Conservation (phyloP, 1,284 basidiomycete genomes). For the Blastosporella zonata region DNA sequence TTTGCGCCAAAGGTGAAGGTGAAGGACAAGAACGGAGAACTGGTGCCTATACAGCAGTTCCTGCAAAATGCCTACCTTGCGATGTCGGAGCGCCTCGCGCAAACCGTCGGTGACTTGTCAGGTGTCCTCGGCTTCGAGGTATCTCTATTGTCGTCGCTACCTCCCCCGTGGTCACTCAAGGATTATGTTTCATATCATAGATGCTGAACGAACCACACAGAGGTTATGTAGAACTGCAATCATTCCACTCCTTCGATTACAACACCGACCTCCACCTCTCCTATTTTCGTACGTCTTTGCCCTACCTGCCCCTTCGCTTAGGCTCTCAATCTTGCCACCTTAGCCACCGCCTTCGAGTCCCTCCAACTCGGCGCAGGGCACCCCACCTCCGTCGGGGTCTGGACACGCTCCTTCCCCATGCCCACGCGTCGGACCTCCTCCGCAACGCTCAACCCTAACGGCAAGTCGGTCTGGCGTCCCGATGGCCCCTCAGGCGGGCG, state of each 20-base stretch:
- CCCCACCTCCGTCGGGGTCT: constrained; percentile 69
- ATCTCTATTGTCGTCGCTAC: constrained; percentile 14
- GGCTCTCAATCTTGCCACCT: background rate
- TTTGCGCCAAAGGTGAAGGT: constrained; percentile 77
- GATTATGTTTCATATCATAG: constrained; percentile 33
- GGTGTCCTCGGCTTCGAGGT: constrained; percentile 91
- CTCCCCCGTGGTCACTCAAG: background rate
- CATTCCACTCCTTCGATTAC: constrained; percentile 87
- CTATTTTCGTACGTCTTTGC: constrained; percentile 62
- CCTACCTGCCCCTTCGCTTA: background rate
- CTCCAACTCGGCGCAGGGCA: constrained; percentile 83
- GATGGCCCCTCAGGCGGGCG: constrained; percentile 57
- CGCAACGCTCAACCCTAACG: constrained; percentile 54
- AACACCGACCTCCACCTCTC: constrained; percentile 92
- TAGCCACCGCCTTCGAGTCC: constrained; percentile 80
- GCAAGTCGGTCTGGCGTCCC: constrained; percentile 63
- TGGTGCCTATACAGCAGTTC: constrained; percentile 75
- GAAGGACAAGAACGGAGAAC: constrained; percentile 42
- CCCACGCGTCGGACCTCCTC: constrained; percentile 68
- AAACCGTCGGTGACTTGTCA: constrained; percentile 69
- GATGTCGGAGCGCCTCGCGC: constrained; percentile 72
- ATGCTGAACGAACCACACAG: constrained; percentile 96
- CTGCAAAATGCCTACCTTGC: constrained; percentile 82
- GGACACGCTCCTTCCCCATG: constrained; percentile 81
- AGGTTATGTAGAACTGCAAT: constrained; percentile 84